Conservation (phyloP, 2,329 filamentous ascomycete genomes). For the Clonostachys rhizophaga region DNA sequence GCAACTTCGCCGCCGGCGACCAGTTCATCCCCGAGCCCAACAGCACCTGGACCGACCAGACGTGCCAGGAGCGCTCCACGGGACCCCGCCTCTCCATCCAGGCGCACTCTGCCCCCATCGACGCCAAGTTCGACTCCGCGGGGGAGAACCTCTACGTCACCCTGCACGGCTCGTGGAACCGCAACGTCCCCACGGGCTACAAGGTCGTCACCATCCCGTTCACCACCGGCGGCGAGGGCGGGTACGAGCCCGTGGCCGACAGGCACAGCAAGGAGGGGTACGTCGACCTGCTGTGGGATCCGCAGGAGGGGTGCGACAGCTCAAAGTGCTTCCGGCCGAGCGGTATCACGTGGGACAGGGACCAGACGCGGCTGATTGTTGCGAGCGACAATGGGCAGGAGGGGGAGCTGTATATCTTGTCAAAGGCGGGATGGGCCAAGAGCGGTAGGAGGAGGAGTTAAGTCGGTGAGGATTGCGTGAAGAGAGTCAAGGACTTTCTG, state of each 20-base stretch:
- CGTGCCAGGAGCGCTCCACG: conserved; percentile 20
- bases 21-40: conserved; percentile 31
- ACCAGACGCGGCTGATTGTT: conserved; percentile 12
- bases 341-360: conserved; percentile 12
- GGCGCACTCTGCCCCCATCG: conserved; percentile 57
- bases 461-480: too few relatives aligned
- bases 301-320: conserved; percentile 18
- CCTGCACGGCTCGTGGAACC: conserved; percentile 56
- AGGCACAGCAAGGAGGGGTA: conserved; percentile 18
- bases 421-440: neutral
- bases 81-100: conserved; percentile 46
- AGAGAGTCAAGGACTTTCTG: too few relatives aligned
- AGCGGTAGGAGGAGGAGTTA: too few relatives aligned
- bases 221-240: conserved; percentile 10
- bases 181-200: conserved; percentile 27
- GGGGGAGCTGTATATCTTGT: conserved; percentile 13
- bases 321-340: conserved; percentile 14
- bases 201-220: conserved; percentile 30
- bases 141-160: conserved; percentile 51
- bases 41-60: conserved; percentile 25
- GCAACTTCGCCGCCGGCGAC: conserved; percentile 19
- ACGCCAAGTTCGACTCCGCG: conserved; percentile 51
- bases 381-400: conserved; percentile 13
- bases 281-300: conserved; percentile 22
- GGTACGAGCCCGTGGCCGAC: conserved; percentile 22